Evolutionary conservation across 73 alveolate species (phyloP), one percentile per base, ranked within the genome.

Genomic region (Paramecium pentaurelia): DNA sequence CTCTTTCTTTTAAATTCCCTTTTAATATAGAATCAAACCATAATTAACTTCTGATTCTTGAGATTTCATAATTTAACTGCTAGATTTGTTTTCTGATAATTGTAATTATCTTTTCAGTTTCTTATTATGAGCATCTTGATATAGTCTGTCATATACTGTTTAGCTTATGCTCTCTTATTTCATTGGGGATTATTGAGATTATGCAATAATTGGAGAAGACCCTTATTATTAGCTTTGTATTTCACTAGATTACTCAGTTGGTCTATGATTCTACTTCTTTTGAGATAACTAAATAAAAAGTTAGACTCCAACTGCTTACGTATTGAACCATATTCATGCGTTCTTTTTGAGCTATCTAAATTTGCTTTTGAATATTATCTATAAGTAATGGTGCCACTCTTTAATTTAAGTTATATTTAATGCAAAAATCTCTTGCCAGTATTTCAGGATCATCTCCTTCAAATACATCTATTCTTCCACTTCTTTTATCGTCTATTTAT

Each of bases 341-440:
- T 49, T 80, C 91, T n/a, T 80, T 32, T 27, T 45, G 44, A 10
- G 91, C 91, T 34, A 80, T 49, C 4, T 8, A 37, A 11, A 73
- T 37, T 37, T 73, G 34, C 47, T 73, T 34, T 37, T 36, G 16
- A 16, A 80, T 80, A 25, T 80, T 80, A 30, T 80, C 91, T 80
- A 80, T 47, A 6, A 80, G 58, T 32, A 80, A 32, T 27, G 71
- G 91, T 38, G 58, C 73, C 16, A 80, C 37, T 80, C 47, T 80
- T 42, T 80, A 25, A 80, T 80, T 80, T n/a, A 80, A 11, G 58
- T 28, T 49, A 25, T 80, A 47, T 80, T 80, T 42, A 18, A 80
- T 42, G 91, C 91, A 80, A 36, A 80, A 80, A 80, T 80, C 91
- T 45, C 91, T 18, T 38, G 91, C 91, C 91, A 80, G 18, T 49